These are phyloP conservation scores for Chlamydomonas eustigma DNA, from an alignment of 139 green algal species.

Conservation along the genomic window DNA sequence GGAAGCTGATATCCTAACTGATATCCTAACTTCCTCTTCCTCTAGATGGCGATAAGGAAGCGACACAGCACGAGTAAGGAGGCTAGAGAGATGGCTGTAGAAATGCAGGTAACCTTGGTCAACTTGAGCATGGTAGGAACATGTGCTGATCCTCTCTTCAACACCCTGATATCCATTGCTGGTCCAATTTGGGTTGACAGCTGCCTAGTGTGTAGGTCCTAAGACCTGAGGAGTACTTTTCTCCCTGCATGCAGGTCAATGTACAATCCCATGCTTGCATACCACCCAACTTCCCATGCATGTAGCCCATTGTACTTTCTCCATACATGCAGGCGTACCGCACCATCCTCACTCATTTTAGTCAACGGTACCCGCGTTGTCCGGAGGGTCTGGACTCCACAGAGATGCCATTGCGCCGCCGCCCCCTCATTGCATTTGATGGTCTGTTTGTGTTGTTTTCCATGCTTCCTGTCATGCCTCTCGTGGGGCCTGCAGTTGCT, in stretches of 20 bases:
- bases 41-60: slow-evolving; percentile 47
- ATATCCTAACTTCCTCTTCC: too few species aligned
- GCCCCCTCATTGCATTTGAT: slow-evolving; percentile 34
- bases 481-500: slow-evolving; percentile 4
- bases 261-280: too few species aligned
- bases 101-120: slow-evolving; percentile 35
- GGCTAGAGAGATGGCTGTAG: slow-evolving; percentile 50
- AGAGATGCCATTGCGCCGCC: neutral
- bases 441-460: slow-evolving; percentile 42
- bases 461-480: slow-evolving; percentile 37
- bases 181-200: too few species aligned
- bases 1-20: too few species aligned
- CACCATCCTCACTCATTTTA: slow-evolving; percentile 97
- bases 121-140: too few species aligned
- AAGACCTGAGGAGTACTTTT: too few species aligned
- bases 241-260: too few species aligned
- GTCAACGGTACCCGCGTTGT: slow-evolving; percentile 88
- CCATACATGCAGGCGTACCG: slow-evolving; percentile 44
- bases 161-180: too few species aligned
- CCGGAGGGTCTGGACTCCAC: slow-evolving; percentile 41
- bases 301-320: too few species aligned
- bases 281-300: too few species aligned
- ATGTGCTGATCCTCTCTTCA: too few species aligned
- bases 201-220: too few species aligned
- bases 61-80: slow-evolving; percentile 72